Evolutionary conservation across 2,329 filamentous ascomycete species (phyloP), one percentile per base, ranked within the genome.

Genomic region (Pyricularia grisea): DNA sequence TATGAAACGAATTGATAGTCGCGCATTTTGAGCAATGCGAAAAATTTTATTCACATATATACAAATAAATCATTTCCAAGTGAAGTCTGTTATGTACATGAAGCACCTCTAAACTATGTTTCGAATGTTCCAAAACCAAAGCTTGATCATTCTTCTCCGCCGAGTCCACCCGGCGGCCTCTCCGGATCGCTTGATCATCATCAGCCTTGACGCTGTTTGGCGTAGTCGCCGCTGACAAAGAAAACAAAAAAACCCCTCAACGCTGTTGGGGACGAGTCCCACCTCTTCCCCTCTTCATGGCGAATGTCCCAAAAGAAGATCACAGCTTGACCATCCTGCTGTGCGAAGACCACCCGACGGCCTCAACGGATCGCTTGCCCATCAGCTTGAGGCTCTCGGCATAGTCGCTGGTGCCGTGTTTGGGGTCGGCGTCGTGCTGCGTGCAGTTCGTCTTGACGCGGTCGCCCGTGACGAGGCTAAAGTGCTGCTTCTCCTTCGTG

Each of bases 401-500:
- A 73, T 83, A 79, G 76, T 74, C 71, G 75, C 77, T 69, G 74
- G 77, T 71, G 72, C 78, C 72, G 73, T 75, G 69, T 70, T 73
- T 63, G 67, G 80, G 65, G 80, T 81, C 50, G 81, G 84, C 74
- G 82, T 85, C 76, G 76, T 83, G 70, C 73, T 78, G 25, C 81
- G 71, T 72, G 70, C 73, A 73, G 73, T 77, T 30, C 80, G 79
- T 69, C 77, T 81, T 65, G 74, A 83, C 67, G 27, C 55, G 42
- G 23, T 27, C 55, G 17, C 66, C 66, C 25, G 61, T 55, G 23
- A 67, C 42, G 20, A 23, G 10, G n/a, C 17, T 6, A 14, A 28
- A 67, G 1, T 66, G 17, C 2, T 31, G 17, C 33, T 67, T 67
- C 23, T 55, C 12, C 14, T 27, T 67, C 1, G 42, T 78, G 2